Evolutionary conservation across 805 yeast species (phyloP).

Genomic region (Candida ficus): DNA sequence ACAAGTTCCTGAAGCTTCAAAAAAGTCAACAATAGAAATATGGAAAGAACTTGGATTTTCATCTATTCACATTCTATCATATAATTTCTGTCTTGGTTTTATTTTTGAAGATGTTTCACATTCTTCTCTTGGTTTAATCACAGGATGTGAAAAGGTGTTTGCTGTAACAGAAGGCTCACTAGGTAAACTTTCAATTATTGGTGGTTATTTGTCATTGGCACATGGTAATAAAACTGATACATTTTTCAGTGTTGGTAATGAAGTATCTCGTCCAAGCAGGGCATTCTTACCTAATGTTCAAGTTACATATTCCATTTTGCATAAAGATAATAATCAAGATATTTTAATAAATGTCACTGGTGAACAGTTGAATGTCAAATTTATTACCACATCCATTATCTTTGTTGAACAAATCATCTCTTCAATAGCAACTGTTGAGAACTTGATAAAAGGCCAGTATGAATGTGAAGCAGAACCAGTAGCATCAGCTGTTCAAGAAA

Average conservation of each 20-base stretch:
- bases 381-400: constrained; percentile 50
- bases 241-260: constrained; percentile 43
- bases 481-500: constrained; percentile 5
- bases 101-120: constrained; percentile 43
- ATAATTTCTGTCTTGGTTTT: constrained; percentile 77
- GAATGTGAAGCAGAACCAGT: neutral
- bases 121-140: constrained; percentile 61
- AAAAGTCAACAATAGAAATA: constrained; percentile 1
- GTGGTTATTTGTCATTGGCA: constrained; percentile 69
- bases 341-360: constrained; percentile 55
- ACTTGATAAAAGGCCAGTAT: constrained; percentile 15
- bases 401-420: constrained; percentile 48
- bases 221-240: constrained; percentile 48
- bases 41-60: constrained; percentile 24
- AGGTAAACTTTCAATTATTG: constrained; percentile 65
- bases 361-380: constrained; percentile 62
- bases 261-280: constrained; percentile 46
- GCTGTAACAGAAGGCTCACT: constrained; percentile 54
- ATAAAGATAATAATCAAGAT: constrained; percentile 26
- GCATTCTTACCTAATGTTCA: constrained; percentile 70
- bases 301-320: constrained; percentile 37
- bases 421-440: constrained; percentile 42
- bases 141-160: constrained; percentile 73
- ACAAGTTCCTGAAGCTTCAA: neutral
- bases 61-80: constrained; percentile 54